These are phyloP conservation scores for Macrolepiota albuminosa DNA, from an alignment of 768 basidiomycete genomes.

Conservation along the genomic window DNA sequence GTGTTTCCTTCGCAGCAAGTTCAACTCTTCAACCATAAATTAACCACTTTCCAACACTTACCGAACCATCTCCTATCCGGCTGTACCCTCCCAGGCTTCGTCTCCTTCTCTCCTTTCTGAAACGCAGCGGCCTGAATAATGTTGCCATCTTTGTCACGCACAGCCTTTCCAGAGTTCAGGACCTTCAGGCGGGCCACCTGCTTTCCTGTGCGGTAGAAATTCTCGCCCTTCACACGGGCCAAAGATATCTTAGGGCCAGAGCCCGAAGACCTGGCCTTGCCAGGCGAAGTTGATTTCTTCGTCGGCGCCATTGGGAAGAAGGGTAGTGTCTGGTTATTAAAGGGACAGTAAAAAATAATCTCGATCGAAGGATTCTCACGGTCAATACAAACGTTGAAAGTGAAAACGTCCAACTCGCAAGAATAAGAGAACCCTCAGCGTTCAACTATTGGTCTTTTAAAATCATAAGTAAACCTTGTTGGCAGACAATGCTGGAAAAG, in stretches of 20 bases:
- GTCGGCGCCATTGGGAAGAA: conserved; percentile 34
- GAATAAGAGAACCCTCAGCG: no score
- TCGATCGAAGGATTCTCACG: conserved; percentile 16
- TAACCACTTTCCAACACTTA: conserved; percentile 33
- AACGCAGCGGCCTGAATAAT: conserved; percentile 91
- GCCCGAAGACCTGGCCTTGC: conserved; percentile 37
- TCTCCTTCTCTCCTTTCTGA: conserved; percentile 92
- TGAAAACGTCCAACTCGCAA: no score
- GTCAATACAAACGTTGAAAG: background rate
- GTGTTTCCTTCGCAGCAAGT: conserved; percentile 69
- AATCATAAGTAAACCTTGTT: background rate
- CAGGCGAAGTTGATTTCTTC: conserved; percentile 29
- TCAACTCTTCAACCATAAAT: conserved; percentile 2
- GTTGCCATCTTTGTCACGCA: conserved; percentile 89
- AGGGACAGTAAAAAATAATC: conserved; percentile 12
- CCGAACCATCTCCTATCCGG: conserved; percentile 98
- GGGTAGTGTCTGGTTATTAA: background rate
- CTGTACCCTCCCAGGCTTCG: conserved; percentile 85
- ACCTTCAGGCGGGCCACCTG: conserved; percentile 81
- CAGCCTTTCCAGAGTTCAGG: conserved; percentile 87
- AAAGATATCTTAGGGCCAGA: conserved; percentile 52
- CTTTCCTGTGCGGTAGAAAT: conserved; percentile 98
- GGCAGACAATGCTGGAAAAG: background rate
- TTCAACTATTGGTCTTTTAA: background rate
- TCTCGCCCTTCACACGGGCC: conserved; percentile 85